phyloP scores from a whole-genome alignment of 768 basidiomycete genomes.

The Botryobasidium botryosum region DNA sequence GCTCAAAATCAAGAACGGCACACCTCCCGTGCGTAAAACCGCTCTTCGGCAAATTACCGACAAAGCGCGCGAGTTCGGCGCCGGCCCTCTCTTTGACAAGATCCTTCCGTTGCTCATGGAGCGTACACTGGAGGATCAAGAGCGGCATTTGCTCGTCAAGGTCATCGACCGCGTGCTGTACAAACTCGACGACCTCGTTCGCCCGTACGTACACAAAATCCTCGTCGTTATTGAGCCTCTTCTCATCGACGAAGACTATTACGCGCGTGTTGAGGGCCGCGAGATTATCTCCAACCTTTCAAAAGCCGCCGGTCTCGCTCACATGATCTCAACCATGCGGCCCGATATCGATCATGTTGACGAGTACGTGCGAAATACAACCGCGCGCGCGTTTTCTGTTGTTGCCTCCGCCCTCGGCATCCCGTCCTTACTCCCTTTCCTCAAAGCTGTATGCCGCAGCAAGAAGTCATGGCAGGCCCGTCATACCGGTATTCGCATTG shows the following conservation, averaged over 20 bases:
- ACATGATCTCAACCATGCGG: constrained; percentile 99
- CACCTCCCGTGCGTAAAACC: constrained; percentile 94
- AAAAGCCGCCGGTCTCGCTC: constrained; percentile 95
- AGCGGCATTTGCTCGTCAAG: constrained; percentile 93
- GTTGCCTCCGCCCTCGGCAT: constrained; percentile 98
- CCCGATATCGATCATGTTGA: constrained; percentile 99
- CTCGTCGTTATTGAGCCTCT: constrained; percentile 98
- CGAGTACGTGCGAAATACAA: constrained; percentile 98
- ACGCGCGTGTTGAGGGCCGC: constrained; percentile 91
- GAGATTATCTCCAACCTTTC: constrained; percentile 99
- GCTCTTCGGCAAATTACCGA: constrained; percentile 97
- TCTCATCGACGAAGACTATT: constrained; percentile 95
- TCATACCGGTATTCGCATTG: constrained; percentile 97
- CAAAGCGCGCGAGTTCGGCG: constrained; percentile 96
- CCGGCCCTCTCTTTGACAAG: constrained; percentile 96
- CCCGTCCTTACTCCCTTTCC: constrained; percentile 90
- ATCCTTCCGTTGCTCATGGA: constrained; percentile 97
- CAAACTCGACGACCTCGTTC: constrained; percentile 96
- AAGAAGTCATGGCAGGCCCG: constrained; percentile 99
- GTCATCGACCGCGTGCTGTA: constrained; percentile 98
- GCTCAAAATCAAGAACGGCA: constrained; percentile 98
- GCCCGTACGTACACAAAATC: constrained; percentile 98
- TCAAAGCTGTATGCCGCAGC: constrained; percentile 94
- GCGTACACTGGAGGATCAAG: constrained; percentile 92
- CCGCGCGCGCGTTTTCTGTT: constrained; percentile 95